Percentiles rank a stretch among this genome's conserved stretches.
Evolutionary conservation across 1,284 basidiomycete species (phyloP).

Genomic region (Wallemia ichthyophaga): DNA sequence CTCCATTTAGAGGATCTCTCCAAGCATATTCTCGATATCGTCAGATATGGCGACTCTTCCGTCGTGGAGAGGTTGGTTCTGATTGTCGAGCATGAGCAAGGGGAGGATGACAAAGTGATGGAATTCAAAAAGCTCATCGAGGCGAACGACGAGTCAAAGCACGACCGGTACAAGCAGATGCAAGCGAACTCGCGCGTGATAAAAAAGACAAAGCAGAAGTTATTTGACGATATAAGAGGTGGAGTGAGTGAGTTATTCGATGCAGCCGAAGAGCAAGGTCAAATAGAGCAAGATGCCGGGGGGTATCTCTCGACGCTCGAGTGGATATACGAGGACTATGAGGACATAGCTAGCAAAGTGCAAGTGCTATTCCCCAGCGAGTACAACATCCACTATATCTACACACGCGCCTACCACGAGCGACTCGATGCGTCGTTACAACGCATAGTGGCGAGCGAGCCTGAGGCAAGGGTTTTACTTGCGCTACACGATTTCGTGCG

Average conservation of each 20-base stretch:
- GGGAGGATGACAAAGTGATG: conserved; percentile 82
- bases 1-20: conserved; percentile 54
- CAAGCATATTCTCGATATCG: conserved; percentile 44
- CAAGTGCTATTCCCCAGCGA: conserved; percentile 73
- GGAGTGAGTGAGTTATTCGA: conserved; percentile 48
- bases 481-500: conserved; percentile 76
- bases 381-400: conserved; percentile 58
- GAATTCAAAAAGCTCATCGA: conserved; percentile 83
- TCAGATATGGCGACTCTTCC: conserved; percentile 42
- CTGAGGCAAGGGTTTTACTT: conserved; percentile 60
- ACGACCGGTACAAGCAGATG: conserved; percentile 66
- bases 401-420: conserved; percentile 72
- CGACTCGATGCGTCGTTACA: conserved; percentile 49
- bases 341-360: conserved; percentile 59
- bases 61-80: conserved; percentile 77
- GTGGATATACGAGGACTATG: conserved; percentile 88
- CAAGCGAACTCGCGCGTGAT: conserved; percentile 75
- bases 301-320: conserved; percentile 43
- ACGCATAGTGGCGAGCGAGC: conserved; percentile 37
- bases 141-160: conserved; percentile 45
- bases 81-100: conserved; percentile 73
- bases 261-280: conserved; percentile 26
- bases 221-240: conserved; percentile 47
- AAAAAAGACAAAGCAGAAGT: conserved; percentile 83
- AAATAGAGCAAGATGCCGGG: conserved; percentile 29